Conservation (phyloP, 148 eudicot genomes). For the Rhododendron griersonianum region DNA sequence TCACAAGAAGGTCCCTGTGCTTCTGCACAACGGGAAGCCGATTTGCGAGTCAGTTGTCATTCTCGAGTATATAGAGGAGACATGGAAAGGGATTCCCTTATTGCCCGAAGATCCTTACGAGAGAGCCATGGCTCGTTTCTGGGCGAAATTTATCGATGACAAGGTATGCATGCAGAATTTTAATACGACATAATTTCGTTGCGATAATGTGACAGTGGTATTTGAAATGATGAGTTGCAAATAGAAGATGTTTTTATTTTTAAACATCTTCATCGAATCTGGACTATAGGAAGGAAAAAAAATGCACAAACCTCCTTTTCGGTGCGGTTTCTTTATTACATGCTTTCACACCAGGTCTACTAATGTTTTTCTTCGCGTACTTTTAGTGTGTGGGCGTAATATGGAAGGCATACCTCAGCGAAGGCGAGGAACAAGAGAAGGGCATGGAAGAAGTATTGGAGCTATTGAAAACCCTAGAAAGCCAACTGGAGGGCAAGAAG, state of each 20-base stretch:
- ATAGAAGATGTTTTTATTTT: too few species aligned
- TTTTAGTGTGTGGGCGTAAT: constrained; percentile 13
- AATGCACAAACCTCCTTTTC: background rate
- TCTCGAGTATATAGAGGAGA: constrained; percentile 53
- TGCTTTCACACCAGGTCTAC: background rate
- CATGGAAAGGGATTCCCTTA: constrained; percentile 35
- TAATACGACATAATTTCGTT: background rate
- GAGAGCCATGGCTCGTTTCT: constrained; percentile 45
- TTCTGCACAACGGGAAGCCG: constrained; percentile 41
- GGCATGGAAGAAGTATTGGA: constrained; percentile 29
- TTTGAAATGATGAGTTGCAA: too few species aligned
- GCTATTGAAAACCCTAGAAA: constrained; percentile 30
- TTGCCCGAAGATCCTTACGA: constrained; percentile 47
- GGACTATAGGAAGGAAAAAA: too few species aligned
- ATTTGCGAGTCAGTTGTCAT: constrained; percentile 46
- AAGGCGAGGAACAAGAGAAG: constrained; percentile 31
- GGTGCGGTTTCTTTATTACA: background rate
- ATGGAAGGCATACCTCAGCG: constrained; percentile 20
- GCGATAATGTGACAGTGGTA: too few species aligned
- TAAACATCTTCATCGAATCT: background rate
- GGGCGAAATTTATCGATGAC: constrained; percentile 50
- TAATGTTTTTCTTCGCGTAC: background rate
- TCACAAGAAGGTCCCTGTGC: constrained; percentile 42
- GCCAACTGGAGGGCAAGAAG: constrained; percentile 35
- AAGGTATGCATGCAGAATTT: constrained; percentile 22